These are phyloP conservation scores for Gaeumannomyces sp. DNA, from an alignment of 2,329 filamentous ascomycete genomes.

Conservation along the genomic window DNA sequence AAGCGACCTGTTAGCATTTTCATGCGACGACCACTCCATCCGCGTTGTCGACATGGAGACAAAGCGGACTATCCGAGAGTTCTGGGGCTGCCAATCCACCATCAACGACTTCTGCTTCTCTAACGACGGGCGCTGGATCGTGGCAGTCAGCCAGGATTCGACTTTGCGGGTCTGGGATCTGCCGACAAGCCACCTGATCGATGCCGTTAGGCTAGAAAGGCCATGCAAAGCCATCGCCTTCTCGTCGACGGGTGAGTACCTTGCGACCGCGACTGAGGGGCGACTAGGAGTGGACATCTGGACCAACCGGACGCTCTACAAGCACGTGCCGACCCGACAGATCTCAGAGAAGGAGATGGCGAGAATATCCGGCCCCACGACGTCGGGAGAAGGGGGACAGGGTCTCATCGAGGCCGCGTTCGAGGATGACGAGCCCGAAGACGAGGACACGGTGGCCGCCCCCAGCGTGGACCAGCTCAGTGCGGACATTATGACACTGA, in stretches of 20 bases:
- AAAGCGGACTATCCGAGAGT: constrained; percentile 82
- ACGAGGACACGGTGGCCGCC: constrained; percentile 47
- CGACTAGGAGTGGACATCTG: constrained; percentile 87
- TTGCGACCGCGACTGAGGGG: constrained; percentile 81
- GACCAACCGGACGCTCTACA: constrained; percentile 91
- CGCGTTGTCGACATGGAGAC: constrained; percentile 88
- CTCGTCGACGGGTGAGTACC: constrained; percentile 83
- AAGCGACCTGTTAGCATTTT: constrained; percentile 80
- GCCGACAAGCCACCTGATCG: constrained; percentile 90
- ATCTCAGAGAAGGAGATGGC: constrained; percentile 72
- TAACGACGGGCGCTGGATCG: constrained; percentile 86
- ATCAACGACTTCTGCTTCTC: constrained; percentile 87
- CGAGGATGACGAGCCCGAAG: constrained; percentile 46
- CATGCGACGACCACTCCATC: constrained; percentile 83
- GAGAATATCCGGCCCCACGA: constrained; percentile 61
- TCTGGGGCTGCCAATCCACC: constrained; percentile 70
- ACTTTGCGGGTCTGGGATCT: constrained; percentile 88
- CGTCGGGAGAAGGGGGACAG: constrained; percentile 75
- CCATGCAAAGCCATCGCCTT: constrained; percentile 82
- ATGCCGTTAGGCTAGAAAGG: constrained; percentile 74
- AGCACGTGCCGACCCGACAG: constrained; percentile 77
- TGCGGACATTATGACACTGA: constrained; percentile 78
- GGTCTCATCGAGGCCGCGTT: constrained; percentile 73
- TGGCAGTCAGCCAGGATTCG: constrained; percentile 77
- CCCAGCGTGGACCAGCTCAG: constrained; percentile 70